These are phyloP conservation scores for Fraxinus ornus DNA, from an alignment of 305 asterid species.

Conservation along the genomic window DNA sequence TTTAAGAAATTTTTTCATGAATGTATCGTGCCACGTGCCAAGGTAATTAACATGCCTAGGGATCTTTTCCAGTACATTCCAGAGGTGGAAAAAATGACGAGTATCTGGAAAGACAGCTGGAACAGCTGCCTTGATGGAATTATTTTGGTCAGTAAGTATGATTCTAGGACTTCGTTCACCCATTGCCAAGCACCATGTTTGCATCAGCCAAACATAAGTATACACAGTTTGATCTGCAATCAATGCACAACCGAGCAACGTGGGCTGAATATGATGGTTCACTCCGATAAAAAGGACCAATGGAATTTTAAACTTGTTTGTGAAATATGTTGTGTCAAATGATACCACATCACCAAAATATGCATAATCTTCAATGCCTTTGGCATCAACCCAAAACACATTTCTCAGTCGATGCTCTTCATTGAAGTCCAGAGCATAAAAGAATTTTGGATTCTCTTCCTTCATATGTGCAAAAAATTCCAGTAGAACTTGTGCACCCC, in stretches of 20 bases:
- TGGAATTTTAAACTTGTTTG: slow-evolving; percentile 68
- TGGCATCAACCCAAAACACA: slow-evolving; percentile 93
- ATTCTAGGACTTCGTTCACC: slow-evolving; percentile 72
- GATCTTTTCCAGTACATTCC: slow-evolving; percentile 68
- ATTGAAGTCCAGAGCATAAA: slow-evolving; percentile 73
- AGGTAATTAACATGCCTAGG: slow-evolving; percentile 65
- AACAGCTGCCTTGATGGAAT: slow-evolving; percentile 65
- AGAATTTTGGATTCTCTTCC: slow-evolving; percentile 73
- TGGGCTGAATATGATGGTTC: slow-evolving; percentile 80
- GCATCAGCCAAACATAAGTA: slow-evolving; percentile 76
- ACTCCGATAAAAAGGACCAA: slow-evolving; percentile 82
- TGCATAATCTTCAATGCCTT: slow-evolving; percentile 69
- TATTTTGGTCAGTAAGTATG: slow-evolving; percentile 66
- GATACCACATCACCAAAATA: slow-evolving; percentile 76
- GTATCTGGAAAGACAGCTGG: slow-evolving; percentile 55
- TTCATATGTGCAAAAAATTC: slow-evolving; percentile 72
- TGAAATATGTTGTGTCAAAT: slow-evolving; percentile 64
- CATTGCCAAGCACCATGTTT: slow-evolving; percentile 85
- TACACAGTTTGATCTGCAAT: slow-evolving; percentile 76
- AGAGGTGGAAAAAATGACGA: slow-evolving; percentile 55
- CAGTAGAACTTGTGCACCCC: slow-evolving; percentile 69
- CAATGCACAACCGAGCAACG: slow-evolving; percentile 82
- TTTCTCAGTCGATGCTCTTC: slow-evolving; percentile 84
- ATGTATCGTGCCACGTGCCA: slow-evolving; percentile 60
- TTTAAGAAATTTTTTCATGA: slow-evolving; percentile 61